Base-by-base conservation (phyloP, 1,284 basidiomycete genomes). In the Exobasidium rhododendri region DNA sequence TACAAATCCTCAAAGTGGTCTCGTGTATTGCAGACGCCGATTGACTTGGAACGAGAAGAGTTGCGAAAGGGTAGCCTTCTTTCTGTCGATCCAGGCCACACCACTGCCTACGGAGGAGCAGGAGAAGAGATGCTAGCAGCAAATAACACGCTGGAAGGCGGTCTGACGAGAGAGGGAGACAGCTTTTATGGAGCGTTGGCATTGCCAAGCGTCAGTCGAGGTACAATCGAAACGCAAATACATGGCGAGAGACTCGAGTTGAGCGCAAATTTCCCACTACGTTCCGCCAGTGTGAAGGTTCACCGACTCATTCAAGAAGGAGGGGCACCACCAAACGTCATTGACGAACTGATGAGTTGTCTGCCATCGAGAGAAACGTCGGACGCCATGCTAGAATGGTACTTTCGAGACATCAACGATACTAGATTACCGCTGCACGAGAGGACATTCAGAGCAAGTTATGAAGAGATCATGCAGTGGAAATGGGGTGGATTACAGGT, bases 381-480 rank as follows among this genome's bases (percentile, higher is more conserved):
- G 24, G 73, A 77, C 43, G 57, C 59, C n/a, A 67, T 78, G 28
- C 64, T 78, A 54, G 58, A 69, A 50, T 72, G 73, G 40, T 78
- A 73, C 62, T 78, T 78, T 53, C 62, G 69, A 29, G 74, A 77
- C 71, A 92, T 93, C 80, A 96, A 96, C 78, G 65, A 90, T 85
- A 92, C 92, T n/a, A 86, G 92, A 44, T 93, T 94, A 80, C 92
- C 92, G 30, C 86, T 96, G 31, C 91, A 91, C 51, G 92, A 94
- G 68, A 85, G 85, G 53, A 88, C 91, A 60, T 96, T 96, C 80
- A 85, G 92, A 56, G 75, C 84, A 32, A 86, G 90, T 0, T 96
- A 93, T 79, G 84, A 87, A 47, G 88, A 91, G 29, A 83, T 96
- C 50, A 89, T 88, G 74, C 83, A 86, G 20, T 77, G 75, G 62